Conservation (phyloP, 2,329 filamentous ascomycete species). For the Alternaria gaisen region DNA sequence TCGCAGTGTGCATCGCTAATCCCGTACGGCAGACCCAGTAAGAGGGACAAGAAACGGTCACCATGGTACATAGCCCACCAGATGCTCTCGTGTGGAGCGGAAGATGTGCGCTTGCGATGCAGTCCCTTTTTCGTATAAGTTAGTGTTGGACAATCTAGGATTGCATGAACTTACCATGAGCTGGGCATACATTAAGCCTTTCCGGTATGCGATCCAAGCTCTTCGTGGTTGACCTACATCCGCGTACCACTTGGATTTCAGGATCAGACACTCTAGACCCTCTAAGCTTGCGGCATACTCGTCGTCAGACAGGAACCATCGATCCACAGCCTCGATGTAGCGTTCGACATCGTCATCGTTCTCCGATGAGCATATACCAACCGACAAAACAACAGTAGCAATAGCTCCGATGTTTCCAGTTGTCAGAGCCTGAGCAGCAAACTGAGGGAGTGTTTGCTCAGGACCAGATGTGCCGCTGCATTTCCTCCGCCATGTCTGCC, state of each 20-base stretch:
- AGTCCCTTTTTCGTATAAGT: conserved; percentile 45
- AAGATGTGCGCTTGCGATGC: conserved; percentile 49
- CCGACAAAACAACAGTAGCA: conserved; percentile 48
- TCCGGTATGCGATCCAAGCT: conserved; percentile 62
- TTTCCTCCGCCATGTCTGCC: conserved; percentile 55
- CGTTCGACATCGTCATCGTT: conserved; percentile 57
- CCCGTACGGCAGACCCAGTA: conserved; percentile 63
- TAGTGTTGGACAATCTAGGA: not conserved
- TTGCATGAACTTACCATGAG: conserved; percentile 56
- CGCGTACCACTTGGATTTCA: conserved; percentile 63
- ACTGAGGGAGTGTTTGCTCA: conserved; percentile 50
- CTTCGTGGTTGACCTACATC: conserved; percentile 65
- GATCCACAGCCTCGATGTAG: conserved; percentile 58
- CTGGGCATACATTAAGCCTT: conserved; percentile 62
- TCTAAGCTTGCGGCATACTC: conserved; percentile 61
- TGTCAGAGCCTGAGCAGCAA: conserved; percentile 55
- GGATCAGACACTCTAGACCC: conserved; percentile 62
- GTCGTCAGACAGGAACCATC: conserved; percentile 60
- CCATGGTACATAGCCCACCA: conserved; percentile 53
- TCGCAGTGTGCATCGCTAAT: conserved; percentile 53
- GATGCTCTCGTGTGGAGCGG: conserved; percentile 48
- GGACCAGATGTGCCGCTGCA: conserved; percentile 53
- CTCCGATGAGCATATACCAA: conserved; percentile 51
- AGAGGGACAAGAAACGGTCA: conserved; percentile 62
- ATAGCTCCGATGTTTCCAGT: conserved; percentile 54